Evolutionary conservation across 768 basidiomycete species (phyloP).

Genomic region (Ramaria rubella): DNA sequence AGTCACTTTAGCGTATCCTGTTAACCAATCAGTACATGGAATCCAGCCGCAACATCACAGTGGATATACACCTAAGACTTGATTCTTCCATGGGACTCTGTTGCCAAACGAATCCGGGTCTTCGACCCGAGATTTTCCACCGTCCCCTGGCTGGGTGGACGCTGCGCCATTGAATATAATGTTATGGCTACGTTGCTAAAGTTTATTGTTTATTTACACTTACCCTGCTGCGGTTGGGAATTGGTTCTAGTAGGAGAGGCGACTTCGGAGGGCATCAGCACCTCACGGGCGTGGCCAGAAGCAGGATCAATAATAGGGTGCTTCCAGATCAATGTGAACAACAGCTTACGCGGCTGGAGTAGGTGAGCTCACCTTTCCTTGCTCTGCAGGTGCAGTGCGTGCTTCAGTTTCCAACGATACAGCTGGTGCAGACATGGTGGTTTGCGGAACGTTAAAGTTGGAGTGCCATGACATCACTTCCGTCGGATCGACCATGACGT

Average conservation of each 20-base stretch:
- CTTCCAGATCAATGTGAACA: too few species aligned
- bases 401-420: too few species aligned
- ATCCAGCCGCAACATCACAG: not conserved
- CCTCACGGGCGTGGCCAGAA: not conserved
- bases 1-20: conserved; percentile 6
- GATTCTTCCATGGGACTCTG: conserved; percentile 1
- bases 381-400: too few species aligned
- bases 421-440: too few species aligned
- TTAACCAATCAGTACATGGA: not conserved
- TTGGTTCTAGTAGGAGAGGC: not conserved
- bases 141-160: conserved; percentile 2
- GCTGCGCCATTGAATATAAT: not conserved
- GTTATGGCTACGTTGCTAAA: not conserved
- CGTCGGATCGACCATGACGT: too few species aligned
- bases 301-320: not conserved
- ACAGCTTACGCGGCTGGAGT: too few species aligned
- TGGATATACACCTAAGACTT: conserved; percentile 1
- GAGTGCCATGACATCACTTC: too few species aligned
- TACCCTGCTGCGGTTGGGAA: conserved; percentile 2
- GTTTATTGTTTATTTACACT: not conserved
- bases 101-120: not conserved
- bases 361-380: too few species aligned
- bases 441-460: too few species aligned
- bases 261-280: conserved; percentile 1
- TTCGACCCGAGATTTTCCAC: not conserved